Percentiles rank a stretch among this genome's conserved stretches.
Evolutionary conservation across 441 rosid species (phyloP).

Genomic region (Melastoma candidum): DNA sequence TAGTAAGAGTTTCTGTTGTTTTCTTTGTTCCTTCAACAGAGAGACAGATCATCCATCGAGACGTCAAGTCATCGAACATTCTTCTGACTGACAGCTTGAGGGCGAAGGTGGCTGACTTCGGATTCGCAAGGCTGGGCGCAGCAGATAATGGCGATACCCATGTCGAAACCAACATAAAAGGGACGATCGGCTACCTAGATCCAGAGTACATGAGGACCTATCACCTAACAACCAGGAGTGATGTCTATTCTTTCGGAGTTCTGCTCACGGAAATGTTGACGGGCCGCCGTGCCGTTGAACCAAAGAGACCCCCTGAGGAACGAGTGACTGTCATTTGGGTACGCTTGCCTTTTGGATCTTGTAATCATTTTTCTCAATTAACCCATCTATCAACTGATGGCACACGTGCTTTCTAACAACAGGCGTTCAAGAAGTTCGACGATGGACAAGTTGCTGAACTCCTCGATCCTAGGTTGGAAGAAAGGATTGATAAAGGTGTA

Average conservation of each 20-base stretch:
- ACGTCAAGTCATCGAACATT: conserved; percentile 88
- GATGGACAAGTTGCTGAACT: conserved; percentile 46
- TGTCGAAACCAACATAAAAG: conserved; percentile 78
- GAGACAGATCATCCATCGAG: conserved; percentile 90
- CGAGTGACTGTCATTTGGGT: conserved; percentile 85
- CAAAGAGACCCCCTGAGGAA: conserved; percentile 43
- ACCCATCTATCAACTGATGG: too few species aligned
- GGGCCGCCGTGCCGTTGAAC: conserved; percentile 86
- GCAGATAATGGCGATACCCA: conserved; percentile 63
- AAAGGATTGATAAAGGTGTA: conserved; percentile 35
- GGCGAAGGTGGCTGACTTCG: conserved; percentile 97
- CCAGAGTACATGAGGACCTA: conserved; percentile 93
- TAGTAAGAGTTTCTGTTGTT: too few species aligned
- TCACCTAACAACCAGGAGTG: conserved; percentile 83
- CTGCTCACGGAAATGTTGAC: conserved; percentile 81
- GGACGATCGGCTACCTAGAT: conserved; percentile 93
- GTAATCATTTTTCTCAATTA: too few species aligned
- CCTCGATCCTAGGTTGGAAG: conserved; percentile 60
- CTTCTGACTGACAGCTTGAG: conserved; percentile 83
- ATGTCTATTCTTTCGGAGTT: conserved; percentile 85
- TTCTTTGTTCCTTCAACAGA: conserved; percentile 30
- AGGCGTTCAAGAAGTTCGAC: conserved; percentile 61
- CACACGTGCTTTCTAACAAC: conserved; percentile 12
- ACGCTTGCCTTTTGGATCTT: conserved; percentile 16
- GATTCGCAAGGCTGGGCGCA: conserved; percentile 75